Conservation (phyloP, 192 early-diverging fungal genomes). For the Ramicandelaber brevisporus region DNA sequence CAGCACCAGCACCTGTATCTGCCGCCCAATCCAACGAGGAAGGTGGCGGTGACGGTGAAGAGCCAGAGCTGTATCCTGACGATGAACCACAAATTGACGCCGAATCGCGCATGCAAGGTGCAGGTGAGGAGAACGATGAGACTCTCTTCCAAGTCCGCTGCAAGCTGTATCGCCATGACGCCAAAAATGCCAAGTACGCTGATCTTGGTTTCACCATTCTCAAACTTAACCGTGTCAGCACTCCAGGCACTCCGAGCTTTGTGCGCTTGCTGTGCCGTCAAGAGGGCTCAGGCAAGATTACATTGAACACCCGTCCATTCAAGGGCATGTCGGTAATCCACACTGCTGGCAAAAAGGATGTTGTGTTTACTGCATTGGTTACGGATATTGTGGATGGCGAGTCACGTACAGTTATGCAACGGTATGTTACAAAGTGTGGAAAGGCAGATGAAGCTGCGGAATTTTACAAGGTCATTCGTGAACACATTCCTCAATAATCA, state of each 20-base stretch:
- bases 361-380: slow-evolving; percentile 5
- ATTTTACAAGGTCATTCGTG: too few relatives aligned
- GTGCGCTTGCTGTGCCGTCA: slow-evolving; percentile 19
- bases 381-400: too few relatives aligned
- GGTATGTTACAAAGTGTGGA: too few relatives aligned
- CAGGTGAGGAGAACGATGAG: slow-evolving; percentile 18
- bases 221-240: slow-evolving; percentile 9
- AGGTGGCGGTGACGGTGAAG: slow-evolving; percentile 1
- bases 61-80: neutral
- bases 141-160: slow-evolving; percentile 10
- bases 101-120: slow-evolving; percentile 7
- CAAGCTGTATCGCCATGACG: slow-evolving; percentile 17
- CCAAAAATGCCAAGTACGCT: slow-evolving; percentile 6
- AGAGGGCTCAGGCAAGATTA: slow-evolving; percentile 12
- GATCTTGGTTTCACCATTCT: slow-evolving; percentile 15
- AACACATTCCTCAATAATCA: too few relatives aligned
- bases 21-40: neutral
- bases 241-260: slow-evolving; percentile 2
- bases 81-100: slow-evolving; percentile 1
- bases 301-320: slow-evolving; percentile 18
- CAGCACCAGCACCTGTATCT: too few relatives aligned
- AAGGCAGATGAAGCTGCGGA: too few relatives aligned
- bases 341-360: slow-evolving; percentile 10
- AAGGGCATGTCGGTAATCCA: slow-evolving; percentile 12
- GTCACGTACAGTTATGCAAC: too few relatives aligned